phyloP scores from a whole-genome alignment of 306 rosid species.

The Cucurbita argyrosperma region DNA sequence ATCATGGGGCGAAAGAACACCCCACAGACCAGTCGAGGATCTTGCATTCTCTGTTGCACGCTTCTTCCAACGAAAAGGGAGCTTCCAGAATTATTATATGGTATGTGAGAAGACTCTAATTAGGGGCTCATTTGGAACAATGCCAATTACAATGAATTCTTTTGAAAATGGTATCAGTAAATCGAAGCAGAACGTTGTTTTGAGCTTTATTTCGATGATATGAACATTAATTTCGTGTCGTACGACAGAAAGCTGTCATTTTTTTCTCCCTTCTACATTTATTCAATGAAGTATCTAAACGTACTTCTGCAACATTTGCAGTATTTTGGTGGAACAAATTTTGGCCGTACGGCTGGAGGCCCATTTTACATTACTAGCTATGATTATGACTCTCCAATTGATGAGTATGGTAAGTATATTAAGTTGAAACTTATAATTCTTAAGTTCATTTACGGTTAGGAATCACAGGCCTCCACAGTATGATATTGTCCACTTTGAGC shows the following conservation, averaged over 20 bases:
- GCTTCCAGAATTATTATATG: conserved; percentile 96
- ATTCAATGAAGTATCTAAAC: conserved; percentile 17
- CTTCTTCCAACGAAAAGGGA: conserved; percentile 87
- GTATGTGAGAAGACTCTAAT: conserved; percentile 22
- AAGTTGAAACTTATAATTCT: not conserved
- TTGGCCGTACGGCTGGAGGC: conserved; percentile 93
- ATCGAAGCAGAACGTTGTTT: not conserved
- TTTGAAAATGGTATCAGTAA: not conserved
- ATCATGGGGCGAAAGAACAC: conserved; percentile 74
- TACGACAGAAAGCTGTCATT: not conserved
- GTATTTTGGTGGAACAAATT: conserved; percentile 97
- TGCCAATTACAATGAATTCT: not conserved
- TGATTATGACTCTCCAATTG: conserved; percentile 96
- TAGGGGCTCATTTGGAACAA: not conserved
- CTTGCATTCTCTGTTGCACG: conserved; percentile 97
- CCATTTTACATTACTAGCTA: conserved; percentile 91
- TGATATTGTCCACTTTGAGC: too few species aligned
- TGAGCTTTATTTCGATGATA: not conserved
- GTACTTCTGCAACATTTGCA: conserved; percentile 26
- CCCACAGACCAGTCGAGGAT: conserved; percentile 94
- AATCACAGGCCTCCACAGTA: too few species aligned
- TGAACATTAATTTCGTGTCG: not conserved
- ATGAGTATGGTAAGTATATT: conserved; percentile 68
- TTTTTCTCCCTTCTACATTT: not conserved
- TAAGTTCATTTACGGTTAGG: not conserved